phyloP scores from a whole-genome alignment of 2,329 filamentous ascomycete genomes.

The Simplicillium sp. region DNA sequence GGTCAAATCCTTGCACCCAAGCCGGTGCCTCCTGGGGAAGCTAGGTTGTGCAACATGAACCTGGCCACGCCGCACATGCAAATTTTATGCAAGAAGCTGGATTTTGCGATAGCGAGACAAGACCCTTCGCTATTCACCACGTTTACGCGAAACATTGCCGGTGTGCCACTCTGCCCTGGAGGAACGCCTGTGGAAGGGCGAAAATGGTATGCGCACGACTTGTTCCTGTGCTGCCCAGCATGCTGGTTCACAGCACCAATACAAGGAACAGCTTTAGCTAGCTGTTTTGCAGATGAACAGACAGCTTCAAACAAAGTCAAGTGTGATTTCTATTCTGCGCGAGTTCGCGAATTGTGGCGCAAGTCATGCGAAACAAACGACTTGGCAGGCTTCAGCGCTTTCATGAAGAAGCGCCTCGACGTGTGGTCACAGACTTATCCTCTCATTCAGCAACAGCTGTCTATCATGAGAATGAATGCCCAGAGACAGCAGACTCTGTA shows the following conservation, averaged over 20 bases:
- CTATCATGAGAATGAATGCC: conserved; percentile 1
- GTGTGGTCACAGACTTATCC: conserved; percentile 3
- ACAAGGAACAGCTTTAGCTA: not conserved
- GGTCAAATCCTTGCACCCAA: not conserved
- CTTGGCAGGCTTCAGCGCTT: not conserved
- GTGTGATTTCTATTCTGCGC: conserved; percentile 2
- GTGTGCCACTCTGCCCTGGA: not conserved
- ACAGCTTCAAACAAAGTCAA: not conserved
- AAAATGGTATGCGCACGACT: not conserved
- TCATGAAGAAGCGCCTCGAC: conserved; percentile 1
- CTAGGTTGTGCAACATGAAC: conserved; percentile 1
- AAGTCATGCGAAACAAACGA: not conserved
- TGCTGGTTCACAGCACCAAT: conserved; percentile 3
- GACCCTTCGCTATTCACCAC: not conserved
- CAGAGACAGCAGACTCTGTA: not conserved
- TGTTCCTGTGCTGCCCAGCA: conserved; percentile 1
- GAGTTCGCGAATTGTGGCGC: not conserved
- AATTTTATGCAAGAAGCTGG: not conserved
- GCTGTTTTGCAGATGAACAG: not conserved
- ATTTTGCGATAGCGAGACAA: not conserved
- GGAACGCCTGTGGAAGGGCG: not conserved
- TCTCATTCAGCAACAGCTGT: conserved; percentile 2
- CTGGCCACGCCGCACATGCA: not conserved
- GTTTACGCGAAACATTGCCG: not conserved
- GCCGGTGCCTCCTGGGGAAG: not conserved